Evolutionary conservation across 1,139 yeast genomes (phyloP), one percentile per base, ranked within the genome.

Genomic region (Yamadazyma jaroonii): DNA sequence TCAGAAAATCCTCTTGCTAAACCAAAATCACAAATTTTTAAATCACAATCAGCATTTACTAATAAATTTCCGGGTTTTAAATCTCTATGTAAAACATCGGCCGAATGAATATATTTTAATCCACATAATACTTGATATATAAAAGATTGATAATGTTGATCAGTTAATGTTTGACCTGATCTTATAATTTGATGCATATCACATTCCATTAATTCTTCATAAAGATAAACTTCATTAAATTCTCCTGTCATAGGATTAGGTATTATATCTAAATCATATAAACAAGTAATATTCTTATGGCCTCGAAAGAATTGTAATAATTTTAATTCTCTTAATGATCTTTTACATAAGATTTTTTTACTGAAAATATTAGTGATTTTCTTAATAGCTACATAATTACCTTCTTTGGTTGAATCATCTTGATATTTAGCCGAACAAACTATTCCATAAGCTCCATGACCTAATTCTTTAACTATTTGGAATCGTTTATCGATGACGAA

Each of bases 391-490:
- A 92, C 96, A 42, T 54, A 67, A 37, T 63, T 64, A 8, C 69
- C 72, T 13, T 49, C 56, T 9, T 37, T 40, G 10, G 29, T 25
- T n/a, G 24, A 17, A 25, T 44, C 39, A 38, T 81, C 87, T 41
- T 85, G 92, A 60, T 90, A 90, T 53, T 80, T 78, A 24, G 98
- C 97, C 1, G 96, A 85, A 54, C 96, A 92, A 5, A 92, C 97
- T 6, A 90, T 81, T 24, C 98, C 98, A 56, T 92, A 92, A 1
- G 98, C 97, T 3, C 98, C 98, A 53, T 90, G 96, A 21, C 98
- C 98, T 35, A 92, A 74, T 52, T 89, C 96, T 53, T 89, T 87
- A 44, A 87, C 85, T 48, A 92, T 74, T 56, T 86, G 84, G 61
- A 89, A 87, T 42, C 95, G 69, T 49, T 79, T 79, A 60, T 89